A percentile compares a stretch with the other conserved stretches of the same genome.
These are phyloP conservation scores for Santalum album DNA, from an alignment of 164 flowering plant genomes.

Conservation along the genomic window DNA sequence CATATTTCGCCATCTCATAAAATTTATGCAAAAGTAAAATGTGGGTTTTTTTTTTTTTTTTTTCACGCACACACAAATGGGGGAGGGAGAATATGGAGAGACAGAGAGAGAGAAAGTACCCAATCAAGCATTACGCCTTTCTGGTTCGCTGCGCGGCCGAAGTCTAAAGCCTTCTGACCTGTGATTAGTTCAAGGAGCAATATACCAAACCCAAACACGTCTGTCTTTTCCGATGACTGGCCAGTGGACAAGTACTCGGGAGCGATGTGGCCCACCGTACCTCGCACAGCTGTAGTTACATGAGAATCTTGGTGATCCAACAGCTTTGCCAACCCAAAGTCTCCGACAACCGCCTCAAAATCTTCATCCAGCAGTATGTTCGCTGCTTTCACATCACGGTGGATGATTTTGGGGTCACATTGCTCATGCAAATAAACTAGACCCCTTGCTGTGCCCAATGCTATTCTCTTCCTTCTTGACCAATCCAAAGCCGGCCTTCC, in stretches of 20 bases:
- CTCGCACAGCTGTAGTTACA: constrained; percentile 85
- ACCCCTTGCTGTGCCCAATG: constrained; percentile 81
- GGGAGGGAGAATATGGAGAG: background rate
- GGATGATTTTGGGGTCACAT: constrained; percentile 83
- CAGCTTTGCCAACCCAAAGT: constrained; percentile 86
- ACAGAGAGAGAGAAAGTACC: constrained; percentile 16
- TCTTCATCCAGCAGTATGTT: constrained; percentile 80
- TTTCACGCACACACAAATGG: too few species aligned
- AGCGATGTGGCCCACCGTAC: constrained; percentile 90
- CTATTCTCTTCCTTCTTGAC: constrained; percentile 64
- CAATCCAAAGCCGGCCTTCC: constrained; percentile 69
- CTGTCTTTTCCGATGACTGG: constrained; percentile 84
- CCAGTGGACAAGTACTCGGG: constrained; percentile 85
- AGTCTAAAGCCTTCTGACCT: constrained; percentile 76
- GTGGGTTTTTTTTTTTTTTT: too few species aligned
- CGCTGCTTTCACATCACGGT: constrained; percentile 90
- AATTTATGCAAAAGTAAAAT: too few species aligned
- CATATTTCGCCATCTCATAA: too few species aligned
- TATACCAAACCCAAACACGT: constrained; percentile 82
- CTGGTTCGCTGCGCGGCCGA: constrained; percentile 57
- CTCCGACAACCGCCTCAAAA: constrained; percentile 85
- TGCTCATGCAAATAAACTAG: constrained; percentile 75
- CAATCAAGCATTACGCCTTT: constrained; percentile 49
- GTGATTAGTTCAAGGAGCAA: constrained; percentile 77
- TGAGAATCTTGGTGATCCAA: constrained; percentile 81